A percentile compares a stretch with the other conserved stretches of the same genome.
phyloP scores from a whole-genome alignment of 331 rosid genomes.

The Rhamnella rubrinervis region DNA sequence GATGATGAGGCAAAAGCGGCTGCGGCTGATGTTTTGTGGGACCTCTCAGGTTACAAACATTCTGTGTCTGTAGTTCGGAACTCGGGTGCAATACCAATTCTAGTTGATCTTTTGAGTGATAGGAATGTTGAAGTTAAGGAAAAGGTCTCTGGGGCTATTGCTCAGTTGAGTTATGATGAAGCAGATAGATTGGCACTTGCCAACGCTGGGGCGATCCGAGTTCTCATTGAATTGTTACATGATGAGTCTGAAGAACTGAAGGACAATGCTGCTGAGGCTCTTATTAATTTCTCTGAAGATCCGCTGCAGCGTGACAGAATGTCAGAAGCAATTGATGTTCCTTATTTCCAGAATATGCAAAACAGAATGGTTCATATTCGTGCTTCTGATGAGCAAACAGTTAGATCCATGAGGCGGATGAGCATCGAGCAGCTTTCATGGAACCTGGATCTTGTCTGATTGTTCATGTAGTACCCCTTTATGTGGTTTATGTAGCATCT shows the following conservation, averaged over 20 bases:
- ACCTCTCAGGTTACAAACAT: slow-evolving; percentile 40
- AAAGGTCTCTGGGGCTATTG: slow-evolving; percentile 44
- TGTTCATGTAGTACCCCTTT: background rate
- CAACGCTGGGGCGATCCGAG: slow-evolving; percentile 42
- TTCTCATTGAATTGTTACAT: slow-evolving; percentile 41
- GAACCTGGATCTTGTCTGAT: slow-evolving; percentile 30
- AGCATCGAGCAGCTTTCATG: slow-evolving; percentile 32
- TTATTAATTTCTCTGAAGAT: slow-evolving; percentile 44
- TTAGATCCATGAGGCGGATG: slow-evolving; percentile 35
- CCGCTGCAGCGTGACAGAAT: slow-evolving; percentile 32
- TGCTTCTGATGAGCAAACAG: slow-evolving; percentile 29
- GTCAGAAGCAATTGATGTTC: slow-evolving; percentile 34
- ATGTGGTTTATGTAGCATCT: background rate
- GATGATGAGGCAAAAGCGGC: slow-evolving; percentile 47
- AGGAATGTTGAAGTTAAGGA: slow-evolving; percentile 34
- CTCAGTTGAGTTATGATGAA: slow-evolving; percentile 43
- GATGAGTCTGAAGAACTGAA: slow-evolving; percentile 41
- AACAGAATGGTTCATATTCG: slow-evolving; percentile 29
- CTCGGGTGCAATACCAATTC: slow-evolving; percentile 47
- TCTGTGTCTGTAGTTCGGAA: slow-evolving; percentile 20
- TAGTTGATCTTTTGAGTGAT: slow-evolving; percentile 44
- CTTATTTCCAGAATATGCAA: slow-evolving; percentile 45
- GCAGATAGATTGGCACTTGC: slow-evolving; percentile 47
- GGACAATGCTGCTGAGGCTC: slow-evolving; percentile 57
- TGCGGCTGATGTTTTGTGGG: slow-evolving; percentile 55